Base-by-base conservation (phyloP, 768 basidiomycete species). In the Kwoniella heveanensis region DNA sequence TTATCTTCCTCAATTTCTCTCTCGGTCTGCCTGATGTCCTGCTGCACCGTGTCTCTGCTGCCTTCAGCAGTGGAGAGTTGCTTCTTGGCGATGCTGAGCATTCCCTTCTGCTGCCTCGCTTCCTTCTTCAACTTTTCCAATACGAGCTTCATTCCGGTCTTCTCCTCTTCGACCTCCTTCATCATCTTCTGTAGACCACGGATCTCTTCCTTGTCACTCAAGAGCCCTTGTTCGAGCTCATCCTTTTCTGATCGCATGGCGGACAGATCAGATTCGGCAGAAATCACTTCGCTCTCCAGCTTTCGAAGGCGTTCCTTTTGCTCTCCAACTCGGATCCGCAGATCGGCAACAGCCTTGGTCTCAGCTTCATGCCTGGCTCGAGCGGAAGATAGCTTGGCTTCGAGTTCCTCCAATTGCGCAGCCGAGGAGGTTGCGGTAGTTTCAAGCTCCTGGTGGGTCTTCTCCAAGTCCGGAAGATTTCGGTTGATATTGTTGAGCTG, bases 131-230 rank as follows among this genome's bases (percentile, higher is more conserved):
- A 79, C 82, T 90, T 93, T 79, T 98, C 96, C 22, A 92, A 82
- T 65, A 90, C 88, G 12, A 81, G 82, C 78, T 90, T 93, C 55
- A 88, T 77, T 12, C 82, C 74, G 50, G 89, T 86, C 36, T 88
- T 88, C 79, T 92, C 87, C 65, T 87, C 85, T 8, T 87, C 86
- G 17, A 86, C 85, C 71, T 92, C 91, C 13, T 86, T 83, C 89
- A 97, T 90, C 77, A 85, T 86, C 71, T 87, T 86, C 73, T 96
- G 88, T 65, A 97, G 81, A 46, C 88, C 90, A 46, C 95, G 84
- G 4, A 90, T 87, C 65, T 97, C 96, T 79, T 99, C 96, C 81
- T 94, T 97, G 79, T 98, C 96, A 37, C 90, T 85, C 64, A 99
- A 79, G 60, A 94, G 85, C 1, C 85, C 81, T 10, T 92, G 90